phyloP scores from a whole-genome alignment of 1,284 basidiomycete genomes.

The Coriolopsis trogii region DNA sequence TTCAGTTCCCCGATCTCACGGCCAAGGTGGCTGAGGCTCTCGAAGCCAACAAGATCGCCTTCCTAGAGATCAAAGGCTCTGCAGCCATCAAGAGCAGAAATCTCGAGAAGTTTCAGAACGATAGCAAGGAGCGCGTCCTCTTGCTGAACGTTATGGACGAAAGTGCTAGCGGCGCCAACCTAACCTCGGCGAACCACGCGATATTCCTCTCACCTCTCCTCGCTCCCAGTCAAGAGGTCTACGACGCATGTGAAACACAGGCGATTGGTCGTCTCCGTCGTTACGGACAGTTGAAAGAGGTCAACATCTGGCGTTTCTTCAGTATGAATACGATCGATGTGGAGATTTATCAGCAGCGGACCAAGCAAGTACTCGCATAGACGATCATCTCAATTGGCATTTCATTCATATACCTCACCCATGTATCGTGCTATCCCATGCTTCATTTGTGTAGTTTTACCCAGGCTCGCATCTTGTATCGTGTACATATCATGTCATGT shows the following conservation, averaged over 20 bases:
- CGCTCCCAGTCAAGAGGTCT: conserved; percentile 77
- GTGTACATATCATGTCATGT: too few relatives aligned
- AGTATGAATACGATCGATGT: conserved; percentile 86
- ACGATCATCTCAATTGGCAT: too few relatives aligned
- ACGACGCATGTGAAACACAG: conserved; percentile 87
- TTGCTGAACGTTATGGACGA: conserved; percentile 93
- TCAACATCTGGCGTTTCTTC: conserved; percentile 82
- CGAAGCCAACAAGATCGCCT: conserved; percentile 69
- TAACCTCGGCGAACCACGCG: conserved; percentile 93
- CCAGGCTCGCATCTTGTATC: too few relatives aligned
- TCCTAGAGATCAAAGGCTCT: conserved; percentile 82
- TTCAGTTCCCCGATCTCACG: conserved; percentile 93
- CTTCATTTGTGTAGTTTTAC: too few relatives aligned
- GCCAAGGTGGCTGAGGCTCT: conserved; percentile 89
- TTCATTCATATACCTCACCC: too few relatives aligned
- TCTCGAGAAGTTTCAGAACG: conserved; percentile 83
- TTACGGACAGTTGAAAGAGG: conserved; percentile 83
- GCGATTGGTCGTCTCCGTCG: conserved; percentile 88
- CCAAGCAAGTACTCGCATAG: too few relatives aligned
- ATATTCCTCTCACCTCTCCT: conserved; percentile 93
- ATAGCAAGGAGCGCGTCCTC: conserved; percentile 77
- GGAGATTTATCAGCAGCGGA: conserved; percentile 67
- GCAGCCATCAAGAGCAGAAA: conserved; percentile 79
- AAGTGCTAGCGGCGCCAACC: conserved; percentile 89
- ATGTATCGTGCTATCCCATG: too few relatives aligned